A percentile compares a stretch with the other conserved stretches of the same genome.
Evolutionary conservation across 345 rosid species (phyloP).

Genomic region (Trapa incisa): DNA sequence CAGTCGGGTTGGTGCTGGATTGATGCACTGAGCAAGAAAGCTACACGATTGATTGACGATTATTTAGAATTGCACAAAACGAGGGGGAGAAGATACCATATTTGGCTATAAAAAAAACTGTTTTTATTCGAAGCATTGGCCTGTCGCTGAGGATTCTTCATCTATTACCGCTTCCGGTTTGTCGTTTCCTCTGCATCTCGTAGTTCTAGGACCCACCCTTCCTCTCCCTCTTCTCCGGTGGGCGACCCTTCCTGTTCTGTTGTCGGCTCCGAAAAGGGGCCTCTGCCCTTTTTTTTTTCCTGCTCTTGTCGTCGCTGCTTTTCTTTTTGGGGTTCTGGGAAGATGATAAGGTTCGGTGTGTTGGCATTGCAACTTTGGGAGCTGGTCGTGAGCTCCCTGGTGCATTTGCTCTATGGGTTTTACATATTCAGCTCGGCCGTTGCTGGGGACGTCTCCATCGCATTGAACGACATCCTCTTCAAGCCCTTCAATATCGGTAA

Average conservation of each 20-base stretch:
- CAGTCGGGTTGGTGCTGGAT: no score
- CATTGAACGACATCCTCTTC: conserved; percentile 36
- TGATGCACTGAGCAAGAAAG: no score
- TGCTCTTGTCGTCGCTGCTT: not conserved
- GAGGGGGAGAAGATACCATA: no score
- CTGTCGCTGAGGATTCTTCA: not conserved
- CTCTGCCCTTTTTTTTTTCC: not conserved
- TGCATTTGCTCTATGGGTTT: conserved; percentile 66
- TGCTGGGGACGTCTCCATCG: conserved; percentile 68
- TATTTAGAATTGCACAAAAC: no score
- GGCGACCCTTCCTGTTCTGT: not conserved
- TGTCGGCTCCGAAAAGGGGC: conserved; percentile 6
- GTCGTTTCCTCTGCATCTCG: not conserved
- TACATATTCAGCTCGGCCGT: conserved; percentile 85
- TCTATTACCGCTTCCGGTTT: not conserved
- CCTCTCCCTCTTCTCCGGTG: not conserved
- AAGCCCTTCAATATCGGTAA: conserved; percentile 22
- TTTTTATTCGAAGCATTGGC: not conserved
- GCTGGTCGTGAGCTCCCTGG: conserved; percentile 61
- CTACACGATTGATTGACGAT: no score
- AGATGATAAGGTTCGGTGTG: conserved; percentile 57
- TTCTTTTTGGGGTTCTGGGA: not conserved
- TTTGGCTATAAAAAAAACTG: conserved; percentile 1
- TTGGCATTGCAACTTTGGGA: conserved; percentile 60
- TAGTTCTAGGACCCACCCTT: not conserved